Evolutionary conservation across 768 basidiomycete species (phyloP).

Genomic region (Pisolithus orientalis): DNA sequence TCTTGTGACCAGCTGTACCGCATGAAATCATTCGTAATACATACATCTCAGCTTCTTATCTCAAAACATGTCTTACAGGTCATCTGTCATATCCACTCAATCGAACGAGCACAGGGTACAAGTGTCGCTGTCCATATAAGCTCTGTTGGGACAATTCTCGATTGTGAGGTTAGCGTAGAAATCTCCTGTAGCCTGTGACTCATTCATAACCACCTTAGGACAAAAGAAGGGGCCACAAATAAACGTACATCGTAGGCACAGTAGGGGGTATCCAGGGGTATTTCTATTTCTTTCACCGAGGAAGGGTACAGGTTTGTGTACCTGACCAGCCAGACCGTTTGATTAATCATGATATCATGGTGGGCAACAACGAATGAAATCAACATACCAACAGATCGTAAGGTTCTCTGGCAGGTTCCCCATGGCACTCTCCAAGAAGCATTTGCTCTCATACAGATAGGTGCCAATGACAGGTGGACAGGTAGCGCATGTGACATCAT

Average conservation of each 20-base stretch:
- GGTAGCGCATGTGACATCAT: neutral
- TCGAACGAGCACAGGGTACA: neutral
- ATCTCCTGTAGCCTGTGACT: neutral
- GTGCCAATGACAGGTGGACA: neutral
- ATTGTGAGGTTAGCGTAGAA: neutral
- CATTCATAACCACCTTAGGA: neutral
- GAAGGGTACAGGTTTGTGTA: neutral
- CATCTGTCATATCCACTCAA: no score
- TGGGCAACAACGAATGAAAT: neutral
- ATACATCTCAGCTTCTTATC: no score
- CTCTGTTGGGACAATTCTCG: neutral
- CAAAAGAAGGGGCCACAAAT: neutral
- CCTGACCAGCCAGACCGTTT: neutral
- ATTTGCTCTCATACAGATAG: neutral
- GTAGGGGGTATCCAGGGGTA: neutral
- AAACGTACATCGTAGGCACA: neutral
- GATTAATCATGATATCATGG: neutral
- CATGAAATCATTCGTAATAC: no score
- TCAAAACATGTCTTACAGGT: no score
- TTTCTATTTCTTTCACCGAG: neutral
- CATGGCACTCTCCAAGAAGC: neutral
- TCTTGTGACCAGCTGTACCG: no score
- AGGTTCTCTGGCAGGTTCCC: neutral
- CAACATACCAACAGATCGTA: neutral
- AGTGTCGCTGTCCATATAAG: neutral